Base-by-base conservation (phyloP, 2,329 filamentous ascomycete species). In the Plenodomus lindquistii region DNA sequence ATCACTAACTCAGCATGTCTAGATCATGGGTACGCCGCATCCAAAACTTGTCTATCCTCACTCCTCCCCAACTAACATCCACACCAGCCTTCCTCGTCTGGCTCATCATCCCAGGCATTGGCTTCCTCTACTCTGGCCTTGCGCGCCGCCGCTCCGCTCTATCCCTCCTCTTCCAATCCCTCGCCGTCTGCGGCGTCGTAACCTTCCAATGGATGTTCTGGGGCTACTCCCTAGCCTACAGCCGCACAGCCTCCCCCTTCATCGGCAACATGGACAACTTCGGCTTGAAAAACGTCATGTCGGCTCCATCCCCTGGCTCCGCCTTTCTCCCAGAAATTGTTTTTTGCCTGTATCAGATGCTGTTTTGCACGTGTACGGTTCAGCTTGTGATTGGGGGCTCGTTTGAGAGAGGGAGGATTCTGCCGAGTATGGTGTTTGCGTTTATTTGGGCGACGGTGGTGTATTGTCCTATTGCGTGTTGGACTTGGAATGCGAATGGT, bases 51-150 rank as follows among this genome's bases (percentile, higher is more conserved):
- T 24, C 22, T 24, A 24, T 6, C 5, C 10, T 6, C 10, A 24
- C 22, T 6, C 10, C 22, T 24, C 22, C 6, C 22, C 10, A 24
- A 24, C n/a, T n/a, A 24, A 24, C 22, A 10, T 24, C 10, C 22
- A 24, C n/a, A 24, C 85, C 82, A 65, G 76, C 73, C 13, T 84
- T 81, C 66, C 76, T 87, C 44, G 84, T 86, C 44, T 87, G 82
- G 79, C 69, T 86, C 42, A 87, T 87, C 63, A 84, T 86, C 47
- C 85, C 85, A 0, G 85, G 84, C 17, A 84, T 87, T 56, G 84
- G 84, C 40, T 75, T 87, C 7, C 73, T 87, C 1, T 87, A 87
- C 69, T 81, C 82, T 47, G 85, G 85, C 44, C 77, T 87, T 21
- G 79, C 83, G 4, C 78, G 83, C 27, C 75, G 83, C 55, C 87